These are phyloP conservation scores for Trypanosoma avium DNA, from an alignment of 208 protist species.

Conservation along the genomic window DNA sequence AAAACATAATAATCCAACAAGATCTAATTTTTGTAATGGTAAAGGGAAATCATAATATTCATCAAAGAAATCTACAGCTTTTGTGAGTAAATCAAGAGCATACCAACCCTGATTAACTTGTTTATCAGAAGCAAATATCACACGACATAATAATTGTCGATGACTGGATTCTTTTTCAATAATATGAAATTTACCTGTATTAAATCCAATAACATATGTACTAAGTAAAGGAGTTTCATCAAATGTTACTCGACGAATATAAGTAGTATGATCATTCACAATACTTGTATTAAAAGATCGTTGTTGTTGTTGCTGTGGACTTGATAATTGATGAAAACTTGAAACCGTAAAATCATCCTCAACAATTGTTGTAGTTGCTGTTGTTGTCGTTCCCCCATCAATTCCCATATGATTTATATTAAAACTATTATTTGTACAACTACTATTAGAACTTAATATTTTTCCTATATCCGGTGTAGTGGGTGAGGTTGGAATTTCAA, in stretches of 20 bases:
- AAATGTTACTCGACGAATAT: slow-evolving; percentile 36
- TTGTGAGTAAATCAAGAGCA: slow-evolving; percentile 87
- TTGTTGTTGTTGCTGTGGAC: too few relatives aligned
- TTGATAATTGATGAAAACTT: too few relatives aligned
- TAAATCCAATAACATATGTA: slow-evolving; percentile 74
- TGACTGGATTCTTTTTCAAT: slow-evolving; percentile 56
- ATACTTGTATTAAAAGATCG: neutral
- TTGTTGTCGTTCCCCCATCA: too few relatives aligned
- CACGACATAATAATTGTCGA: slow-evolving; percentile 53
- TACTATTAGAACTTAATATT: neutral
- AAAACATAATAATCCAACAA: slow-evolving; percentile 45
- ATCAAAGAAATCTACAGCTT: slow-evolving; percentile 81
- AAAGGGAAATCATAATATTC: slow-evolving; percentile 88
- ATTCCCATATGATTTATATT: too few relatives aligned
- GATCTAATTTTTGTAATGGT: slow-evolving; percentile 92
- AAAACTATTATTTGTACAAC: too few relatives aligned
- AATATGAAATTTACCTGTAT: slow-evolving; percentile 91
- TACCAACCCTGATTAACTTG: slow-evolving; percentile 59
- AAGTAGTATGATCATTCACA: neutral
- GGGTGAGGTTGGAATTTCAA: neutral
- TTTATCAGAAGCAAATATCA: slow-evolving; percentile 43
- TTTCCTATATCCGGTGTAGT: neutral
- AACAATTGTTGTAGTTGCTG: too few relatives aligned
- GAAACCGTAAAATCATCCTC: too few relatives aligned
- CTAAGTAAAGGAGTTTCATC: slow-evolving; percentile 45